These are phyloP conservation scores for Thelonectria blattea DNA, from an alignment of 2,329 filamentous ascomycete genomes.

Conservation along the genomic window DNA sequence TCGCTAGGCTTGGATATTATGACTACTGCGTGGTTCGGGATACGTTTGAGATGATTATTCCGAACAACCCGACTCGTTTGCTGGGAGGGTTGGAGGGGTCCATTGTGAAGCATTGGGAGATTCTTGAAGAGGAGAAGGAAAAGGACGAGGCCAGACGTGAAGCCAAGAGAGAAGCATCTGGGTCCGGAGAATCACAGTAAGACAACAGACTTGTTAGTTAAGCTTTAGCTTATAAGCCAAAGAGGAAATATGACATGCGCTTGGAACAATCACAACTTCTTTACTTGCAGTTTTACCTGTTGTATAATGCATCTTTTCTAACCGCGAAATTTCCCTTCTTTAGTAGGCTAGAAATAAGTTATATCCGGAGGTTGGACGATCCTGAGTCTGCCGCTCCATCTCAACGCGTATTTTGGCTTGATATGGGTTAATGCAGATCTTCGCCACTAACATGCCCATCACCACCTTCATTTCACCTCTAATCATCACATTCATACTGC, in stretches of 20 bases:
- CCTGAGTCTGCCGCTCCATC: too few species aligned
- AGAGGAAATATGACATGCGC: not conserved
- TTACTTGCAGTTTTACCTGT: not conserved
- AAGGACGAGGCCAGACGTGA: not conserved
- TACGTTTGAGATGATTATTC: constrained; percentile 15
- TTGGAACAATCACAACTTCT: not conserved
- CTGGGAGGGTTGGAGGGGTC: not conserved
- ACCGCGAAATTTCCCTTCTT: not conserved
- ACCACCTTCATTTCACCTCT: not conserved
- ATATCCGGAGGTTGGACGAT: too few species aligned
- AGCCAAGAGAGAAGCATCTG: not conserved
- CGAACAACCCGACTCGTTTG: not conserved
- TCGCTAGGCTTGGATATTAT: constrained; percentile 11
- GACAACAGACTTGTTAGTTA: too few species aligned
- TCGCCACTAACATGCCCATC: not conserved
- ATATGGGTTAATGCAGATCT: not conserved
- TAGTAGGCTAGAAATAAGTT: too few species aligned
- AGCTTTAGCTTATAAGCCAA: too few species aligned
- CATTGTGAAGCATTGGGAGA: not conserved
- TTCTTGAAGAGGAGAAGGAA: not conserved
- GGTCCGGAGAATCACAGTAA: too few species aligned
- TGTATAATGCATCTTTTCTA: not conserved
- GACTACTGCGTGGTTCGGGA: constrained; percentile 11
- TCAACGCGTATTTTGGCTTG: not conserved
- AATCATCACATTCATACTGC: too few species aligned